Base-by-base conservation (phyloP, 2,329 filamentous ascomycete species). In the Calonectria hongkongensis region DNA sequence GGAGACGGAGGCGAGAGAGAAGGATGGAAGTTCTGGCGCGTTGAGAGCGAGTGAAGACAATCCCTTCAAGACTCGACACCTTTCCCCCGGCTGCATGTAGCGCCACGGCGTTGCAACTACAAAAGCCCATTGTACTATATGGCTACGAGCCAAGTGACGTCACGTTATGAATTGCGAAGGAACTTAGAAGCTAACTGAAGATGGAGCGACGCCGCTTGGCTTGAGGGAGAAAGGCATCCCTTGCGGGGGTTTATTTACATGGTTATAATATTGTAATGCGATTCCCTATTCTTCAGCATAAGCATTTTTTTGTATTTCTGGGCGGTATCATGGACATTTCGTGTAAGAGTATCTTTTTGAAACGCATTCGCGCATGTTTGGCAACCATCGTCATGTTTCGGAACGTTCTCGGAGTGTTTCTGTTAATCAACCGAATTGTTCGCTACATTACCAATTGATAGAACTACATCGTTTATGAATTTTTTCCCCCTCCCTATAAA, bases 11-110 rank as follows among this genome's bases (percentile, higher is more conserved):
- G 93, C 58, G 93, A 93, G 80, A 87, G 93, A 73, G 93, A 95
- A 79, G 94, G 94, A 3, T 97, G 94, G 94, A 96, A 96, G 82
- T 97, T 96, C 82, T 97, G 95, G 95, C 91, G 90, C 76, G 89
- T 92, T 39, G 90, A 92, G 79, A 87, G 84, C 76, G 82, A 76
- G 60, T 84, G 77, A 73, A 33, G 16, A 56, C 27, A 60, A 63
- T 47, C 63, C 47, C 51, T 54, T 51, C 41, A 48, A 67, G 41
- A 45, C 47, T 45, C 36, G 39, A 60, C 64, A 64, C 48, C 70
- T 56, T 62, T 54, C 70, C 30, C 41, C 56, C 48, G n/a, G 39
- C 48, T 65, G 60, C 47, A 47, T 45, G 66, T 51, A 51, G 41
- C 60, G 63, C 41, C 36, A 66, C 56, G 56, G 58, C 68, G 28